These are phyloP conservation scores for Sporothrix brunneoviolacea DNA, from an alignment of 2,329 filamentous ascomycete species.

Conservation along the genomic window DNA sequence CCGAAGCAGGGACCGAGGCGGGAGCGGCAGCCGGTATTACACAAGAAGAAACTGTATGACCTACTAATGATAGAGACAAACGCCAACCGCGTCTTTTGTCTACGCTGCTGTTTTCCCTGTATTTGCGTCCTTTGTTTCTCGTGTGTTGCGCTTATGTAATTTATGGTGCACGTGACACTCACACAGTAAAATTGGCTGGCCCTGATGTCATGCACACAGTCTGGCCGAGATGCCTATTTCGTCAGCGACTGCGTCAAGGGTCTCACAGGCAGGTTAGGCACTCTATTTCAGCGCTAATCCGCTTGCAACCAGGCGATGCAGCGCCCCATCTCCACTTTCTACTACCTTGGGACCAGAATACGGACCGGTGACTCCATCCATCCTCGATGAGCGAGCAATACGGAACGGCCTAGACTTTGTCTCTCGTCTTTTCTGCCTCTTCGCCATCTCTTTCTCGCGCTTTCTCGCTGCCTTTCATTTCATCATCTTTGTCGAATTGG, in stretches of 20 bases:
- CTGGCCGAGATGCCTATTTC: not conserved
- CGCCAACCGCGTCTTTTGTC: not conserved
- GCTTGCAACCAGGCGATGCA: constrained; percentile 5
- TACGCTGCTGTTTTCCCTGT: too few relatives aligned
- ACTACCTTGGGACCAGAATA: not conserved
- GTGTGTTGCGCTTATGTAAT: too few relatives aligned
- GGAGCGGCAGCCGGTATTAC: not conserved
- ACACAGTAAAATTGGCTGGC: not conserved
- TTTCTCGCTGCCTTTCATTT: not conserved
- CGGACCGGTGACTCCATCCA: not conserved
- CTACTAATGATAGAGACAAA: constrained; percentile 3
- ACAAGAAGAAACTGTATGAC: not conserved
- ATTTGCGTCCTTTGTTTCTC: too few relatives aligned
- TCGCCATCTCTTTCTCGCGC: not conserved
- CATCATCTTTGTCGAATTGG: too few relatives aligned
- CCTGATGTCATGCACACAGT: constrained; percentile 2
- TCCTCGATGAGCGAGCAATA: not conserved
- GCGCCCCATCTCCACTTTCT: constrained; percentile 3
- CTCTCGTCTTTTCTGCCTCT: not conserved
- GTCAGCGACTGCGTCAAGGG: not conserved
- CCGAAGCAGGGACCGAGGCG: not conserved
- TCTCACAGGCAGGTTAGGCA: not conserved
- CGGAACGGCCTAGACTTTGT: not conserved
- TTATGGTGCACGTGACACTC: not conserved
- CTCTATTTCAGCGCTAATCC: constrained; percentile 1